Conservation (phyloP, 2,329 filamentous ascomycete genomes). For the Hypomyces rosellus region DNA sequence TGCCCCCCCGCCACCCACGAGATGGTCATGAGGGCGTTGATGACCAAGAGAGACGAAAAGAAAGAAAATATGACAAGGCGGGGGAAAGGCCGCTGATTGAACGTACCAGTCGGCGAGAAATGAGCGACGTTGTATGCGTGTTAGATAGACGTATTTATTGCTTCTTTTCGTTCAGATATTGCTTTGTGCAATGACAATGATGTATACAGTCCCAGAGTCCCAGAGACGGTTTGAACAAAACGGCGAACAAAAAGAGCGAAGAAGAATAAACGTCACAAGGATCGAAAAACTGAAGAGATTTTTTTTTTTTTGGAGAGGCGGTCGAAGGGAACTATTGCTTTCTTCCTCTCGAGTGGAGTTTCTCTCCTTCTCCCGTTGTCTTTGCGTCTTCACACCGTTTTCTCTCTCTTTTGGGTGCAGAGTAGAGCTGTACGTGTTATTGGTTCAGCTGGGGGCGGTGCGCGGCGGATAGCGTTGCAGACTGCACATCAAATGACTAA, state of each 20-base stretch:
- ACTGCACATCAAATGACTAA: not conserved
- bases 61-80: too few relatives aligned
- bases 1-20: too few relatives aligned
- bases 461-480: not conserved
- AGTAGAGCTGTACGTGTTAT: not conserved
- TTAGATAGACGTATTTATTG: too few relatives aligned
- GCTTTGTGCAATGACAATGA: too few relatives aligned
- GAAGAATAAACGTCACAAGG: not conserved
- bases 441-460: not conserved
- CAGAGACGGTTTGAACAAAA: too few relatives aligned
- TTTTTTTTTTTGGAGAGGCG: not conserved
- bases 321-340: not conserved
- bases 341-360: not conserved
- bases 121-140: too few relatives aligned
- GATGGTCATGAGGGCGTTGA: too few relatives aligned
- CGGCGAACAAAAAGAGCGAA: not conserved
- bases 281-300: not conserved
- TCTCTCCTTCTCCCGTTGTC: not conserved
- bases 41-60: too few relatives aligned
- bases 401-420: not conserved
- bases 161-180: too few relatives aligned
- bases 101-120: too few relatives aligned
- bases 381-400: not conserved
- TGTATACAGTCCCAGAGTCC: too few relatives aligned
- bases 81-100: too few relatives aligned